Conservation (phyloP, 257 asterid species). For the Primulina eburnea region DNA sequence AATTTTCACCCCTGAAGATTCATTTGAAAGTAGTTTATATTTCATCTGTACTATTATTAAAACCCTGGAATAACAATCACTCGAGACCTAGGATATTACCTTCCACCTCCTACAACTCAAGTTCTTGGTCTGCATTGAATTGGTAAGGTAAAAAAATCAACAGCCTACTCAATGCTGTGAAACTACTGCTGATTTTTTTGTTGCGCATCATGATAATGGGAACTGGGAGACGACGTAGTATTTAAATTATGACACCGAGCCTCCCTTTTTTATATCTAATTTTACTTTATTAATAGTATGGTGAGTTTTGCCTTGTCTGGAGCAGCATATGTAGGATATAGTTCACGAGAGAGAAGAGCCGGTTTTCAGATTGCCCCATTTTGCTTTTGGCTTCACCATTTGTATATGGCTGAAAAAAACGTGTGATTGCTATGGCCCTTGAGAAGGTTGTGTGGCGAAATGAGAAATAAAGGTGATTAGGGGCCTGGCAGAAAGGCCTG, state of each 20-base stretch:
- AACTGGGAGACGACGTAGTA: background rate
- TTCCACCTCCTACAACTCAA: background rate
- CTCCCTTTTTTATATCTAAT: too few relatives aligned
- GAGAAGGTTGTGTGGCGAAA: too few relatives aligned
- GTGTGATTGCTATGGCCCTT: too few relatives aligned
- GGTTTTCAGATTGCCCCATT: too few relatives aligned
- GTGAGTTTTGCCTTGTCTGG: too few relatives aligned
- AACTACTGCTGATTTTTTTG: background rate
- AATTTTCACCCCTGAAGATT: conserved; percentile 2
- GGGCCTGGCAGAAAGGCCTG: too few relatives aligned
- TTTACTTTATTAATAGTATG: too few relatives aligned
- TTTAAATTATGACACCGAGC: background rate
- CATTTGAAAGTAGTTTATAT: background rate
- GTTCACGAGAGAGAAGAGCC: too few relatives aligned
- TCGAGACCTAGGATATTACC: background rate
- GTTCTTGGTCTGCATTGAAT: background rate
- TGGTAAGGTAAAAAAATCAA: background rate
- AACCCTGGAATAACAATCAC: background rate
- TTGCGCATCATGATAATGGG: background rate
- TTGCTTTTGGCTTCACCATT: too few relatives aligned
- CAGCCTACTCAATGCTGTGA: background rate
- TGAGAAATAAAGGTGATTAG: too few relatives aligned
- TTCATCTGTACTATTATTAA: background rate
- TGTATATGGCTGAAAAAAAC: too few relatives aligned
- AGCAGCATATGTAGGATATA: too few relatives aligned